Conservation (phyloP, 176 grass and related monocot genomes). For the Pharus latifolius region DNA sequence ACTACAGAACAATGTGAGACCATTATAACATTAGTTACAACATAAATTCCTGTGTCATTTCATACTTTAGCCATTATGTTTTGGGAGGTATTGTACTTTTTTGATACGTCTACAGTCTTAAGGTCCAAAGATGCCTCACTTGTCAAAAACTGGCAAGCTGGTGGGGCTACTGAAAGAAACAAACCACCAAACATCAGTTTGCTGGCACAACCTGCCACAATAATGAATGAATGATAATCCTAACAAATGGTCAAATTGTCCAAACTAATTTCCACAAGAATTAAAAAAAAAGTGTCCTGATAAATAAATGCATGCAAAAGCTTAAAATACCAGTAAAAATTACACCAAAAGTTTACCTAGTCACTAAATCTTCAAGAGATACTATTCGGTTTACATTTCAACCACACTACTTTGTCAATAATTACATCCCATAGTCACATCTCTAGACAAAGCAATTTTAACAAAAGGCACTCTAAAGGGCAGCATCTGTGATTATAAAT, state of each 20-base stretch:
- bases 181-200: constrained; percentile 7
- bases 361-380: background rate
- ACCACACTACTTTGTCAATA: background rate
- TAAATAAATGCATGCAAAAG: background rate
- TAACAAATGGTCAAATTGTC: background rate
- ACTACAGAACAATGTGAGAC: background rate
- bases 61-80: background rate
- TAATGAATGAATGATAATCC: background rate
- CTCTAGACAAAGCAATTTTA: background rate
- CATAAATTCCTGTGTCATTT: background rate
- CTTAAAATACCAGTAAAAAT: background rate
- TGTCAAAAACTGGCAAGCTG: background rate
- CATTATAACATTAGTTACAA: background rate
- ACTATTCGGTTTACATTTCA: background rate
- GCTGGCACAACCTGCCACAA: background rate
- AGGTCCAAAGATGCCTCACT: background rate
- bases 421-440: background rate
- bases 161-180: background rate
- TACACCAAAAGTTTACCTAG: background rate
- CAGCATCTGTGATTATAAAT: background rate
- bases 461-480: background rate
- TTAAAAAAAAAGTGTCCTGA: background rate
- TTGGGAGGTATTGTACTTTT: background rate
- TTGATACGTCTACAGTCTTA: background rate
- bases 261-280: background rate